phyloP scores from a whole-genome alignment of 2,329 filamentous ascomycete species.

The Dactylonectria macrodidyma region DNA sequence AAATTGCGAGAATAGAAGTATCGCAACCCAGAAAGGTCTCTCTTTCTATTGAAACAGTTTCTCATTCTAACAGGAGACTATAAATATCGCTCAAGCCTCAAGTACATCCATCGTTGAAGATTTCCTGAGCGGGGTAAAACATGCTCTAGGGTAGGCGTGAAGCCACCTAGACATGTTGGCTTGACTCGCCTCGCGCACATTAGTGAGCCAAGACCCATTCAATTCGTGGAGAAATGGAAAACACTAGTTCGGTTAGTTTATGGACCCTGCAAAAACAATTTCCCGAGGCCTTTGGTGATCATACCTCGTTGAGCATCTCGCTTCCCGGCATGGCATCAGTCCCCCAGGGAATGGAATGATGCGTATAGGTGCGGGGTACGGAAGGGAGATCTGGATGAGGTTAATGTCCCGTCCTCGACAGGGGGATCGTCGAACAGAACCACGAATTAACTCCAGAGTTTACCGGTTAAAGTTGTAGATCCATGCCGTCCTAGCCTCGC shows the following conservation, averaged over 20 bases:
- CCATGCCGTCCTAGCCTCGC: constrained; percentile 7
- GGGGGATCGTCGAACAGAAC: constrained; percentile 6
- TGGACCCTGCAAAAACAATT: constrained; percentile 12
- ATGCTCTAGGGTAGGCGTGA: background rate
- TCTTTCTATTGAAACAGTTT: no score
- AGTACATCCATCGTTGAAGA: background rate
- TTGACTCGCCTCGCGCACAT: background rate
- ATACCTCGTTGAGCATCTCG: background rate
- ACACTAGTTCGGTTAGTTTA: background rate
- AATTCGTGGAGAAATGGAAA: constrained; percentile 25
- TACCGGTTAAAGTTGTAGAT: constrained; percentile 16
- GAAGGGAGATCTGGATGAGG: constrained; percentile 1
- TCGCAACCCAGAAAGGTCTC: no score
- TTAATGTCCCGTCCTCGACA: constrained; percentile 18
- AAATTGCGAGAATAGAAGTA: no score
- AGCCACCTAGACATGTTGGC: no score
- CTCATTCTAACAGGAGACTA: no score
- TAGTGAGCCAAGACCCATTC: background rate
- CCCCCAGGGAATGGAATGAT: constrained; percentile 13
- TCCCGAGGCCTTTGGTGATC: constrained; percentile 18
- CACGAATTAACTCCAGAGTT: background rate
- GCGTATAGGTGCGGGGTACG: constrained; percentile 18
- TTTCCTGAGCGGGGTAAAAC: background rate
- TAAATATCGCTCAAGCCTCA: no score
- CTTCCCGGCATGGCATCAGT: background rate